phyloP scores from a whole-genome alignment of 495 filamentous ascomycete species.

The Podospora fimiseda region DNA sequence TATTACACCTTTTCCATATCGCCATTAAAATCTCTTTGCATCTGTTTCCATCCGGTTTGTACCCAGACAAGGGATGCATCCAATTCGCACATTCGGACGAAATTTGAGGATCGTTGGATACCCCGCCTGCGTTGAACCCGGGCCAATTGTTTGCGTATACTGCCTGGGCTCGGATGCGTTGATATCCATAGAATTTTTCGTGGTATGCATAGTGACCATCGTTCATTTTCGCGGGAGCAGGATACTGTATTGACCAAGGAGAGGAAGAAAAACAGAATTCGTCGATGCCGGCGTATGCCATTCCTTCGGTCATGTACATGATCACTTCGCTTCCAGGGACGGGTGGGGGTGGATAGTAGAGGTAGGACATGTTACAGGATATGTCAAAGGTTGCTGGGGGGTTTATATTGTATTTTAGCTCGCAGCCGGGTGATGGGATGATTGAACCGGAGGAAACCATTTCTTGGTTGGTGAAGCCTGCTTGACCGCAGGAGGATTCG shows the following conservation, averaged over 20 bases:
- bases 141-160: not conserved
- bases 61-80: not conserved
- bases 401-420: not conserved
- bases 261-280: not conserved
- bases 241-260: not conserved
- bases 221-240: not conserved
- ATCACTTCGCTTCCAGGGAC: not conserved
- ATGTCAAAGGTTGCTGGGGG: not conserved
- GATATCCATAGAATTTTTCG: not conserved
- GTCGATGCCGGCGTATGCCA: not conserved
- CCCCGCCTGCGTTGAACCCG: not conserved
- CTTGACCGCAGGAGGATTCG: not conserved
- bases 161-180: not conserved
- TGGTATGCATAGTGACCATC: not conserved
- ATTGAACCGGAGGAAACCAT: not conserved
- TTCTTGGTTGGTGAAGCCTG: not conserved
- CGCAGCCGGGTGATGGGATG: not conserved
- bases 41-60: not conserved
- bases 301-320: not conserved
- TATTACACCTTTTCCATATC: no score
- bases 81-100: not conserved
- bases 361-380: not conserved
- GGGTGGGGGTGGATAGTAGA: not conserved
- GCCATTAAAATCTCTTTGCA: not conserved
- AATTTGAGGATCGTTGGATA: not conserved